A percentile compares a stretch with the other conserved stretches of the same genome.
These are phyloP conservation scores for Clonostachys solani DNA, from an alignment of 2,329 filamentous ascomycete species.

Conservation along the genomic window DNA sequence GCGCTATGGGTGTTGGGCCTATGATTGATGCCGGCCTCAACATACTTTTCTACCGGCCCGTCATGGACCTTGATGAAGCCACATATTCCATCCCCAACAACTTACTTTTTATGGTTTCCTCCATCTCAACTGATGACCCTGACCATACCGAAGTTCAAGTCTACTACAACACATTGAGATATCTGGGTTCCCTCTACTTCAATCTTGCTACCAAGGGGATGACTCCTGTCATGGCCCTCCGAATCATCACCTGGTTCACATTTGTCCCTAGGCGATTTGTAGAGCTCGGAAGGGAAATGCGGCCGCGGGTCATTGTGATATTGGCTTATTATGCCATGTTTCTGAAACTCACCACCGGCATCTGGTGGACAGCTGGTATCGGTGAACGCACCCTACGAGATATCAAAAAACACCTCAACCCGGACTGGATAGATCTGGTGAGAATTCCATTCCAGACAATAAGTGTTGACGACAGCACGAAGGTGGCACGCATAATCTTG, in stretches of 20 bases:
- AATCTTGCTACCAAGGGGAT: conserved; percentile 38
- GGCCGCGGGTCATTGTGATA: conserved; percentile 44
- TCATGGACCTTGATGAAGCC: conserved; percentile 37
- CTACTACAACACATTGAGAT: conserved; percentile 43
- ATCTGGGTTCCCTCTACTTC: conserved; percentile 46
- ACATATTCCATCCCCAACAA: conserved; percentile 36
- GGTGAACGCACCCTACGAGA: conserved; percentile 38
- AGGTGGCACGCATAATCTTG: conserved; percentile 35
- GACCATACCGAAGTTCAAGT: conserved; percentile 30
- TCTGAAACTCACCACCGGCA: conserved; percentile 30
- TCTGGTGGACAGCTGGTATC: conserved; percentile 49
- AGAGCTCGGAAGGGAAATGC: conserved; percentile 31
- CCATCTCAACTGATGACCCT: conserved; percentile 33
- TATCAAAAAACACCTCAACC: conserved; percentile 32
- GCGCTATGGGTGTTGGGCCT: conserved; percentile 17
- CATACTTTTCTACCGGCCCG: conserved; percentile 42
- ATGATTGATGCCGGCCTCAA: conserved; percentile 36
- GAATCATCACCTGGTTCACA: conserved; percentile 49
- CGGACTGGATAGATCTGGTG: conserved; percentile 33
- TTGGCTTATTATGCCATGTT: conserved; percentile 49
- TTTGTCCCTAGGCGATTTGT: conserved; percentile 41
- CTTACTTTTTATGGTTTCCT: conserved; percentile 43
- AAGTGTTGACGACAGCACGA: conserved; percentile 19
- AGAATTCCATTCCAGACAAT: conserved; percentile 33
- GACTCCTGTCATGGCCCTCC: conserved; percentile 36